Conservation (phyloP, 352 stramenopile species). For the Globisporangium spiculum region DNA sequence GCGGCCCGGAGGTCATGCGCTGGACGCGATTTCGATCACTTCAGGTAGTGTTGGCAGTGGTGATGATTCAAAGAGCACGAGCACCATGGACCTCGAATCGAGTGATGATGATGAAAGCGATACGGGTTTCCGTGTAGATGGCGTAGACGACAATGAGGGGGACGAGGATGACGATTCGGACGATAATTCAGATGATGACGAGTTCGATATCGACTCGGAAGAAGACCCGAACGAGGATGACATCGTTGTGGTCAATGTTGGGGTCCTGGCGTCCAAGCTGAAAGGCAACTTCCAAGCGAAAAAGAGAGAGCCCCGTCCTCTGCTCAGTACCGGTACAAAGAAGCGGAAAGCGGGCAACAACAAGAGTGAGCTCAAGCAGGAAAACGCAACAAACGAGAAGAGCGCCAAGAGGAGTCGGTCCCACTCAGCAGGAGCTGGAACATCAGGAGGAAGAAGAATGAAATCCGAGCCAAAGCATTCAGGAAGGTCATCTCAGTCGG, state of each 20-base stretch:
- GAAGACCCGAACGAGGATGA: conserved; percentile 17
- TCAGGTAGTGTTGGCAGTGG: conserved; percentile 5
- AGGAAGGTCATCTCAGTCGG: background rate
- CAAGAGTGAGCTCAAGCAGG: conserved; percentile 3
- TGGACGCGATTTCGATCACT: conserved; percentile 13
- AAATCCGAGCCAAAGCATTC: conserved; percentile 1
- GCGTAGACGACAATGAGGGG: conserved; percentile 23
- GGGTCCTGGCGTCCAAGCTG: conserved; percentile 4
- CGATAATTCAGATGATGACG: background rate
- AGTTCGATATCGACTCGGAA: conserved; percentile 7
- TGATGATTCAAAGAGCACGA: background rate
- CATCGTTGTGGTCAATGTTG: conserved; percentile 10
- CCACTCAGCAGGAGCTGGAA: background rate
- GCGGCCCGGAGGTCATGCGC: background rate
- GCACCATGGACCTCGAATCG: conserved; percentile 15
- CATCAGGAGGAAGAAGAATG: background rate
- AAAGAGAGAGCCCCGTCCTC: conserved; percentile 20
- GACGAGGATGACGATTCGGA: conserved; percentile 16
- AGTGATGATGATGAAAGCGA: conserved; percentile 16
- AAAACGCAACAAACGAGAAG: background rate
- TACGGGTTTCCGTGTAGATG: conserved; percentile 6
- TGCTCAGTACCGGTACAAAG: conserved; percentile 28
- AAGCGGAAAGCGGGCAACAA: conserved; percentile 14
- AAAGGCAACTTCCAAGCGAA: conserved; percentile 11
- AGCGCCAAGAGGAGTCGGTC: conserved; percentile 2